A percentile compares a stretch with the other conserved stretches of the same genome.
These are phyloP conservation scores for Dissophora globulifera DNA, from an alignment of 192 early-diverging fungal genomes.

Conservation along the genomic window DNA sequence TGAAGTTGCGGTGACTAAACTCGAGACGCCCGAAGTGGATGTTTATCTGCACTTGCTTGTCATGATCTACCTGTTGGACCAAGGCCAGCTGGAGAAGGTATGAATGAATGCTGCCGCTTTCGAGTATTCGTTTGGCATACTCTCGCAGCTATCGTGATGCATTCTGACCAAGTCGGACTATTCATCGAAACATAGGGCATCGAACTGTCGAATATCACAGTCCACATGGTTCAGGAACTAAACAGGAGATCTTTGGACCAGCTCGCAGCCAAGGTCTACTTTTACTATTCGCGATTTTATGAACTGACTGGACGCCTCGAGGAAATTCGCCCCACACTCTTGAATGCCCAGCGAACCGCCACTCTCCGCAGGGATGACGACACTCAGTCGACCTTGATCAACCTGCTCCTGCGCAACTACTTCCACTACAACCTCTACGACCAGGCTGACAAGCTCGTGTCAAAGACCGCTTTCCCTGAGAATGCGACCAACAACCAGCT, in stretches of 20 bases:
- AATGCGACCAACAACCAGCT: conserved; percentile 92
- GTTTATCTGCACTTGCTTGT: conserved; percentile 86
- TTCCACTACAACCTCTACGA: conserved; percentile 96
- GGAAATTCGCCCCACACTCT: conserved; percentile 79
- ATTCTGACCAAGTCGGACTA: no score
- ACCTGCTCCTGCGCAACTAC: conserved; percentile 91
- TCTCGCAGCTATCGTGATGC: background rate
- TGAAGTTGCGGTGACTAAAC: conserved; percentile 31
- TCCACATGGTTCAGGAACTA: conserved; percentile 68
- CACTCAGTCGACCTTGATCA: conserved; percentile 83
- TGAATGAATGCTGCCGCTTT: no score
- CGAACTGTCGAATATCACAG: conserved; percentile 71
- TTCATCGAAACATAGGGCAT: no score
- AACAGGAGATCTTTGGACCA: conserved; percentile 94
- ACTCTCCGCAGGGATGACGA: conserved; percentile 93
- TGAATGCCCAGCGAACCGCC: conserved; percentile 90
- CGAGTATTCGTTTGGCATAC: no score
- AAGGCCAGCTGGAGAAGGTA: conserved; percentile 75
- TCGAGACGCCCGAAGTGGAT: conserved; percentile 78
- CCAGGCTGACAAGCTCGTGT: conserved; percentile 96
- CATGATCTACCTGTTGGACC: conserved; percentile 86
- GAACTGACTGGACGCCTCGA: conserved; percentile 78
- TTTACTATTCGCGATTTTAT: conserved; percentile 93
- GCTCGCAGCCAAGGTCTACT: conserved; percentile 89
- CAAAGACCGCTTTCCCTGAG: conserved; percentile 92